Conservation (phyloP, 257 asterid genomes). For the Craterostigma plantagineum region DNA sequence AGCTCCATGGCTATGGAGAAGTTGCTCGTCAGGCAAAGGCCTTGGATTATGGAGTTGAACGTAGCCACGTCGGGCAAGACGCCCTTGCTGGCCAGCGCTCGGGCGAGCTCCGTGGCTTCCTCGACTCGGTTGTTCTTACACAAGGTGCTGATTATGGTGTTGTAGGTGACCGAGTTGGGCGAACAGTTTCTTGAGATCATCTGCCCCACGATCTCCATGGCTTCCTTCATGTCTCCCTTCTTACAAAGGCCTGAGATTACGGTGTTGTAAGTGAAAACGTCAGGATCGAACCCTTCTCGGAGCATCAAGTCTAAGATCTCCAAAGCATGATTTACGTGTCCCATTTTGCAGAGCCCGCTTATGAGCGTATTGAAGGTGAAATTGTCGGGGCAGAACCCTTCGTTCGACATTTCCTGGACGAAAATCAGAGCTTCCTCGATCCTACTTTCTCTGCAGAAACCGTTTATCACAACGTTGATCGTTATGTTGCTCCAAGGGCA, state of each 20-base stretch:
- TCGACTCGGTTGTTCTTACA: slow-evolving; percentile 63
- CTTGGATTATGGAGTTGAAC: slow-evolving; percentile 68
- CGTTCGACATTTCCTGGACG: slow-evolving; percentile 38
- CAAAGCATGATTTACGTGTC: slow-evolving; percentile 56
- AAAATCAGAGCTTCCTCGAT: slow-evolving; percentile 59
- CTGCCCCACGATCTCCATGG: slow-evolving; percentile 51
- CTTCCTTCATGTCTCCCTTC: slow-evolving; percentile 44
- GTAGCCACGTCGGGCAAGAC: slow-evolving; percentile 59
- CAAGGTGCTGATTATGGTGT: slow-evolving; percentile 52
- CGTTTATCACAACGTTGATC: slow-evolving; percentile 55
- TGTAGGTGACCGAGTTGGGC: slow-evolving; percentile 63
- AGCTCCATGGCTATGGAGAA: slow-evolving; percentile 39
- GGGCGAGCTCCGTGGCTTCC: slow-evolving; percentile 69
- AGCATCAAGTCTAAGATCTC: slow-evolving; percentile 79
- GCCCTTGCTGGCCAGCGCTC: slow-evolving; percentile 35
- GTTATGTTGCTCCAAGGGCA: slow-evolving; percentile 48
- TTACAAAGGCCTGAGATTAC: slow-evolving; percentile 79
- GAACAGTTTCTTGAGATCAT: slow-evolving; percentile 59
- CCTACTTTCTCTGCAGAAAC: slow-evolving; percentile 63
- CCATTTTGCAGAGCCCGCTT: slow-evolving; percentile 63
- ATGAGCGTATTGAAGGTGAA: slow-evolving; percentile 69
- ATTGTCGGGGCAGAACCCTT: slow-evolving; percentile 59
- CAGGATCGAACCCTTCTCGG: slow-evolving; percentile 71
- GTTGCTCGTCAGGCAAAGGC: slow-evolving; percentile 42
- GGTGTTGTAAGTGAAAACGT: slow-evolving; percentile 50